Evolutionary conservation across 2,329 filamentous ascomycete genomes (phyloP).

Genomic region (Metarhizium brunneum): DNA sequence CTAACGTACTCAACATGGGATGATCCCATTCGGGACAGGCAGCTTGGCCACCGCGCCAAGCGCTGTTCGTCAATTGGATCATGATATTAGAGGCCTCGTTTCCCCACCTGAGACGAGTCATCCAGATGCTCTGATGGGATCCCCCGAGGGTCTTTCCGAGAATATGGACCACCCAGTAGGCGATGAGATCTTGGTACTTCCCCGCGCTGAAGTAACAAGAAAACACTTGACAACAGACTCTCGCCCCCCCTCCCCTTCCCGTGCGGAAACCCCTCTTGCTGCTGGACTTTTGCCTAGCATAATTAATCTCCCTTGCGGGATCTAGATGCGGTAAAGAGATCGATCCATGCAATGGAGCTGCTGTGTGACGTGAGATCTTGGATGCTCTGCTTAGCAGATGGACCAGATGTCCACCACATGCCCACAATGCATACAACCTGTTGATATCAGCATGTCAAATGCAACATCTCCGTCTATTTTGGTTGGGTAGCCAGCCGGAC

Average conservation of each 20-base stretch:
- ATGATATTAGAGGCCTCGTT: background rate
- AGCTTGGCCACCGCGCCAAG: background rate
- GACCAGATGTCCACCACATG: background rate
- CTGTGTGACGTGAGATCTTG: background rate
- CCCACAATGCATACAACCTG: background rate
- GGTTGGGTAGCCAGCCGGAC: background rate
- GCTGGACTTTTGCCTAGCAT: background rate
- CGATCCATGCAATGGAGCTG: background rate
- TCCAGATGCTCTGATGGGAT: background rate
- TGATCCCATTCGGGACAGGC: background rate
- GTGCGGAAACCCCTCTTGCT: background rate
- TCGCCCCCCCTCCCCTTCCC: background rate
- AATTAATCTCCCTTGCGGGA: background rate
- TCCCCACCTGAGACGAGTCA: conserved; percentile 1
- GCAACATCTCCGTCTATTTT: background rate
- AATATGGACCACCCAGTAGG: background rate
- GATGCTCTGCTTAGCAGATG: background rate
- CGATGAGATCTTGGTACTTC: background rate
- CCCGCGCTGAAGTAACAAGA: background rate
- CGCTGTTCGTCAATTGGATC: background rate
- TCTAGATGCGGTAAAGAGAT: background rate
- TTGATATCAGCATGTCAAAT: background rate
- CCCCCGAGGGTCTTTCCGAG: background rate
- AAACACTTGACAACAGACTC: too few relatives aligned
- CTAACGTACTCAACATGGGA: background rate